Evolutionary conservation across 2,329 filamentous ascomycete genomes (phyloP).

Genomic region (Stenocarpella maydis): DNA sequence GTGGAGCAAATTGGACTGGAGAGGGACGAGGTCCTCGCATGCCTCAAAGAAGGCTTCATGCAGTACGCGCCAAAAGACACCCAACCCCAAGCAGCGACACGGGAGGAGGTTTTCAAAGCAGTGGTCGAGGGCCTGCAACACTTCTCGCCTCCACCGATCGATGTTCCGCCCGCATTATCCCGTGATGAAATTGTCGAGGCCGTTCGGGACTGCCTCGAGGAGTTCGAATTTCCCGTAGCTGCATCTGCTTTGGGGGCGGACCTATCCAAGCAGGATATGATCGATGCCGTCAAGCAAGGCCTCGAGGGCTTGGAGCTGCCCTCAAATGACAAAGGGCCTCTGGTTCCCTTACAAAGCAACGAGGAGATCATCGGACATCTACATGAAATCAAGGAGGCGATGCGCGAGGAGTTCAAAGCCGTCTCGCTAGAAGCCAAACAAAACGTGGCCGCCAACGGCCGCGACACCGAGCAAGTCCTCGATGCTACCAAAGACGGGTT

Average conservation of each 20-base stretch:
- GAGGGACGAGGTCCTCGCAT: conserved; percentile 87
- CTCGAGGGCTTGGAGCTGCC: conserved; percentile 41
- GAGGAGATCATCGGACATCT: conserved; percentile 64
- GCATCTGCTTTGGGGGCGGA: conserved; percentile 61
- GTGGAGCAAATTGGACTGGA: conserved; percentile 90
- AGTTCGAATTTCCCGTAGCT: conserved; percentile 78
- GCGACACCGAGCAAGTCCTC: conserved; percentile 87
- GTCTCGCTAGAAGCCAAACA: conserved; percentile 74
- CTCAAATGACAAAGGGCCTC: conserved; percentile 18
- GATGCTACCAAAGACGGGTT: conserved; percentile 89
- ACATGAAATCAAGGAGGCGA: conserved; percentile 70
- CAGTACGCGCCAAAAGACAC: conserved; percentile 71
- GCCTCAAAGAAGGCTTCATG: conserved; percentile 84
- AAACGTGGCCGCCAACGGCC: conserved; percentile 79
- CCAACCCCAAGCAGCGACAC: conserved; percentile 68
- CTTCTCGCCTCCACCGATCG: conserved; percentile 77
- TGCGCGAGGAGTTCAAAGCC: conserved; percentile 66
- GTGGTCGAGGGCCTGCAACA: conserved; percentile 87
- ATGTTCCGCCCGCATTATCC: conserved; percentile 74
- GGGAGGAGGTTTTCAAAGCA: conserved; percentile 85
- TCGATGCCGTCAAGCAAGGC: conserved; percentile 67
- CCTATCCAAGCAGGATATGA: conserved; percentile 68
- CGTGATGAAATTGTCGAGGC: conserved; percentile 85
- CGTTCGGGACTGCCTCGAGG: conserved; percentile 86
- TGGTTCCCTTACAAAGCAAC: conserved; percentile 47